phyloP scores from a whole-genome alignment of 352 stramenopile genomes.

The Globisporangium paroecandrum region DNA sequence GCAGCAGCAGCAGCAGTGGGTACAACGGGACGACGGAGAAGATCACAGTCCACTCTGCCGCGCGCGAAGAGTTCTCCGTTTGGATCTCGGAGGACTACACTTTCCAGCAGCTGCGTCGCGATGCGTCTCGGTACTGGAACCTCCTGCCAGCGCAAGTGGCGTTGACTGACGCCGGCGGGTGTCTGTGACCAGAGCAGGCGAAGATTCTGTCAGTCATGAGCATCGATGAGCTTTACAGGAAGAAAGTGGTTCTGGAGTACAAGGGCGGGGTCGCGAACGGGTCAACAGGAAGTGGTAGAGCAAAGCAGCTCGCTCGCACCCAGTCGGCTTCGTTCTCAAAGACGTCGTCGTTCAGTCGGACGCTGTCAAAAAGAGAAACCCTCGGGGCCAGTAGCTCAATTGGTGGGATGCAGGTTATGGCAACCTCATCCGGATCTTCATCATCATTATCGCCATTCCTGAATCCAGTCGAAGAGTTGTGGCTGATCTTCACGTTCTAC shows the following conservation, averaged over 20 bases:
- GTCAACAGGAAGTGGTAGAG: not conserved
- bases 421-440: not conserved
- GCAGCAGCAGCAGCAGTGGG: conserved; percentile 6
- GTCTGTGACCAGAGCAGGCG: conserved; percentile 77
- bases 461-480: conserved; percentile 63
- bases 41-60: conserved; percentile 44
- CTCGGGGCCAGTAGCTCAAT: not conserved
- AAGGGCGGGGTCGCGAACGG: conserved; percentile 27
- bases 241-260: conserved; percentile 51
- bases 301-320: conserved; percentile 19
- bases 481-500: conserved; percentile 80
- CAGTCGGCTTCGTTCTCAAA: conserved; percentile 11
- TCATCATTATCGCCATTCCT: not conserved
- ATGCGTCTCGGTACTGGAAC: conserved; percentile 72
- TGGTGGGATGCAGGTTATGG: not conserved
- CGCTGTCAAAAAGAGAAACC: not conserved
- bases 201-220: conserved; percentile 61
- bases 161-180: conserved; percentile 56
- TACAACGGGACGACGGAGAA: conserved; percentile 30
- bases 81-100: conserved; percentile 74
- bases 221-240: conserved; percentile 39
- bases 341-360: conserved; percentile 5
- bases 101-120: conserved; percentile 67
- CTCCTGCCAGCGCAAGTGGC: conserved; percentile 38
- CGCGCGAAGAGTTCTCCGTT: conserved; percentile 56